A percentile compares a stretch with the other conserved stretches of the same genome.
Conservation (phyloP, 2,329 filamentous ascomycete genomes). For the Verticillium zaregamsianum region DNA sequence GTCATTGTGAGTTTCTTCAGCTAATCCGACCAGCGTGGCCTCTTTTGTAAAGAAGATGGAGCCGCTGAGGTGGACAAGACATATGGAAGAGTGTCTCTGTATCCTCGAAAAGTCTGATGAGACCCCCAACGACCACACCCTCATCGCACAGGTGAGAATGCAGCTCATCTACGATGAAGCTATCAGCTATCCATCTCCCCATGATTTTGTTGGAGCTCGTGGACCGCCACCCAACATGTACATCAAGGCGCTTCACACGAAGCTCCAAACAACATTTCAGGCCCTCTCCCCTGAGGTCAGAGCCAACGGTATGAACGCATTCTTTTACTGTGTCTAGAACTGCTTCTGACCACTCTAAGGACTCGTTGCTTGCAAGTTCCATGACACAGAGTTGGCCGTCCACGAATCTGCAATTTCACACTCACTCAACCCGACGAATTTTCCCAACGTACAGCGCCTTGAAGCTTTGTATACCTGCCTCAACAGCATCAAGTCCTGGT, state of each 20-base stretch:
- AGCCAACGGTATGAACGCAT: slow-evolving; percentile 23
- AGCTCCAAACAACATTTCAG: slow-evolving; percentile 19
- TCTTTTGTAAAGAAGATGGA: slow-evolving; percentile 32
- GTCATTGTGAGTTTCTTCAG: not conserved
- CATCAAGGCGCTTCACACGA: slow-evolving; percentile 21
- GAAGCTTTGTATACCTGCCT: slow-evolving; percentile 25
- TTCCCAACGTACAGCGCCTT: slow-evolving; percentile 16
- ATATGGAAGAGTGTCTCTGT: slow-evolving; percentile 50
- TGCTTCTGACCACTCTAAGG: slow-evolving; percentile 18
- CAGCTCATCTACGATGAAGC: slow-evolving; percentile 23
- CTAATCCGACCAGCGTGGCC: not conserved
- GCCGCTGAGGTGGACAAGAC: slow-evolving; percentile 46
- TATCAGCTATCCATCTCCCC: slow-evolving; percentile 16
- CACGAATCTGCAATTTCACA: slow-evolving; percentile 20
- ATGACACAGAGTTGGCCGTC: slow-evolving; percentile 30
- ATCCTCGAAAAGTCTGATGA: slow-evolving; percentile 37
- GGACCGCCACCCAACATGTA: slow-evolving; percentile 19
- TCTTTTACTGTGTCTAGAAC: not conserved
- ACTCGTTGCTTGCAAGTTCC: slow-evolving; percentile 27
- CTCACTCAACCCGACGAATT: slow-evolving; percentile 10
- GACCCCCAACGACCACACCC: slow-evolving; percentile 38
- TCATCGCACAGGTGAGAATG: slow-evolving; percentile 35
- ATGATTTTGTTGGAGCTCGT: slow-evolving; percentile 2
- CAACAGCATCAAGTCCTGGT: slow-evolving; percentile 18
- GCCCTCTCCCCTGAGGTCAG: slow-evolving; percentile 17